A percentile compares a stretch with the other conserved stretches of the same genome.
phyloP scores from a whole-genome alignment of 306 rosid genomes.

The Datisca glomerata region DNA sequence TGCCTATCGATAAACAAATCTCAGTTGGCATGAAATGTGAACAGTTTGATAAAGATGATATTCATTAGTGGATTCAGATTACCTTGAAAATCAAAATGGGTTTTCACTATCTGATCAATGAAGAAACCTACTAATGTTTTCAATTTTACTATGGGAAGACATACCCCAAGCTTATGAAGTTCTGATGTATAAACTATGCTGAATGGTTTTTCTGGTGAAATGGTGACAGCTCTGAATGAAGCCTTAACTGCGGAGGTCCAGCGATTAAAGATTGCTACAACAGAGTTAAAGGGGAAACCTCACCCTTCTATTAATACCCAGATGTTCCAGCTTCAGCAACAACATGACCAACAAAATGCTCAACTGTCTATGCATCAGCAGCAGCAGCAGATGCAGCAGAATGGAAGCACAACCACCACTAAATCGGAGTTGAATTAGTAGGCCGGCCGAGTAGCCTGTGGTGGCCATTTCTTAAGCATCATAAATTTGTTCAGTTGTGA shows the following conservation, averaged over 20 bases:
- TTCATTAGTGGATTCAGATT: too few species aligned
- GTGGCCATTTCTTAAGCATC: too few species aligned
- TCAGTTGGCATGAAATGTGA: too few species aligned
- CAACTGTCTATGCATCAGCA: slow-evolving; percentile 45
- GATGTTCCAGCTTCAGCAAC: slow-evolving; percentile 46
- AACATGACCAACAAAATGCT: slow-evolving; percentile 22
- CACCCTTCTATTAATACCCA: slow-evolving; percentile 43
- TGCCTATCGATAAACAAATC: too few species aligned
- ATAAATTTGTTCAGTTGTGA: slow-evolving; percentile 16
- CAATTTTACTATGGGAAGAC: too few species aligned
- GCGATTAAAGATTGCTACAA: slow-evolving; percentile 66
- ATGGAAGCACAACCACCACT: slow-evolving; percentile 36
- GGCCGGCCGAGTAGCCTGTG: slow-evolving; percentile 26
- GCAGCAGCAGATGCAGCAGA: slow-evolving; percentile 41
- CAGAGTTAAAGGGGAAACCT: slow-evolving; percentile 53
- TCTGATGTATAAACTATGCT: too few species aligned
- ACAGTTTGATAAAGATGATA: too few species aligned
- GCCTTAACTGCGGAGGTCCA: slow-evolving; percentile 91
- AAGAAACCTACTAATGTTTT: too few species aligned
- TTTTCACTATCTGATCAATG: too few species aligned
- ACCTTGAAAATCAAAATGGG: too few species aligned
- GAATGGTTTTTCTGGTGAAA: slow-evolving; percentile 11
- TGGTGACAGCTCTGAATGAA: slow-evolving; percentile 66
- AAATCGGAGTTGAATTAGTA: slow-evolving; percentile 48
- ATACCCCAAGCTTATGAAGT: too few species aligned